Evolutionary conservation across 2,329 filamentous ascomycete species (phyloP).

Genomic region (Alternaria brassicae): DNA sequence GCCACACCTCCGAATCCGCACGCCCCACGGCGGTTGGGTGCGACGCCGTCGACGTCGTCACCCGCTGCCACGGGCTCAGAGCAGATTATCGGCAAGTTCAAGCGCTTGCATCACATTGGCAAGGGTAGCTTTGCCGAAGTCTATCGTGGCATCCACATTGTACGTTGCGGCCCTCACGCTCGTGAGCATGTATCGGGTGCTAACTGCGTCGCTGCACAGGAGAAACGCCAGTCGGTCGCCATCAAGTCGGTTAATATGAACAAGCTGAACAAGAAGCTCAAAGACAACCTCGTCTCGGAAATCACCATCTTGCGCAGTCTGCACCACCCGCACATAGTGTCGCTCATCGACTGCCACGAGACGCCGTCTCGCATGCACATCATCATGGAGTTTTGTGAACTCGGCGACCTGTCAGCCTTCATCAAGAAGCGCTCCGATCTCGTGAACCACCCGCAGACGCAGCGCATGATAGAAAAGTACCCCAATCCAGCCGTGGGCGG

Average conservation of each 20-base stretch:
- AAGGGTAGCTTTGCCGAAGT: constrained; percentile 98
- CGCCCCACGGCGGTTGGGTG: constrained; percentile 47
- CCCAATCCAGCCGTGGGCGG: constrained; percentile 82
- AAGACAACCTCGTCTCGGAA: constrained; percentile 93
- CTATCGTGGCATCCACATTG: constrained; percentile 84
- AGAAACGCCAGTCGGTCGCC: constrained; percentile 81
- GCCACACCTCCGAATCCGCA: constrained; percentile 41
- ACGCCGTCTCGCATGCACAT: constrained; percentile 88
- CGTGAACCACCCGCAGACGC: constrained; percentile 77
- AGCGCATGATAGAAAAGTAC: constrained; percentile 92
- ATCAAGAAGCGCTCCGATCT: constrained; percentile 93
- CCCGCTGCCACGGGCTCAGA: constrained; percentile 32
- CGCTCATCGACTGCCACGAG: constrained; percentile 93
- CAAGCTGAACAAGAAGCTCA: constrained; percentile 93
- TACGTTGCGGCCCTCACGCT: constrained; percentile 50
- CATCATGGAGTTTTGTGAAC: constrained; percentile 97
- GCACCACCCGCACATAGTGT: constrained; percentile 95
- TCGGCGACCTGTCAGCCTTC: constrained; percentile 92
- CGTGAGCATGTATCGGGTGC: neutral
- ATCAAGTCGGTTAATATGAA: constrained; percentile 95
- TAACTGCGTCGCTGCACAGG: constrained; percentile 57
- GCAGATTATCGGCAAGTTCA: constrained; percentile 73
- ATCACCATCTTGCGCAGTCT: constrained; percentile 94
- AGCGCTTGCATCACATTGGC: constrained; percentile 86
- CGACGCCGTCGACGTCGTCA: constrained; percentile 45